Evolutionary conservation across 768 basidiomycete species (phyloP).

Genomic region (Amanita thiersii): DNA sequence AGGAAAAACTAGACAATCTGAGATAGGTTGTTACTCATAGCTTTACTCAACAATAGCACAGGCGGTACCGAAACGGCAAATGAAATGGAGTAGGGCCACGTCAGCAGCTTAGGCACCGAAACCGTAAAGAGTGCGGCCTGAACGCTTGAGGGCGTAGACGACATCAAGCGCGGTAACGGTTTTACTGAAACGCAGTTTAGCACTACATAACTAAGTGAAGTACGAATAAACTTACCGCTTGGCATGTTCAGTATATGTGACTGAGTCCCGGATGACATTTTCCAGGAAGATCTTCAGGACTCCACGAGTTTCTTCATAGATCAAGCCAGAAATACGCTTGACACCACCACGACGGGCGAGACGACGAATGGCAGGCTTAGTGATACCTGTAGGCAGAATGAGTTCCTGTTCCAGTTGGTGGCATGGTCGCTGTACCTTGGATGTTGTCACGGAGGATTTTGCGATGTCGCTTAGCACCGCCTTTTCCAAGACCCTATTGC

Average conservation of each 20-base stretch:
- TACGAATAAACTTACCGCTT: slow-evolving; percentile 44
- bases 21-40: background rate
- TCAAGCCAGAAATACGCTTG: slow-evolving; percentile 68
- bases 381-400: slow-evolving; percentile 20
- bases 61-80: background rate
- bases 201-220: background rate
- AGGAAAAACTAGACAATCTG: slow-evolving; percentile 1
- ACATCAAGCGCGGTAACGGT: slow-evolving; percentile 86
- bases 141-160: slow-evolving; percentile 67
- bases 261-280: slow-evolving; percentile 83
- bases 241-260: slow-evolving; percentile 91
- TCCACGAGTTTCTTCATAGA: slow-evolving; percentile 80
- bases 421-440: slow-evolving; percentile 43
- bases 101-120: slow-evolving; percentile 53
- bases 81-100: background rate
- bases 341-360: slow-evolving; percentile 81
- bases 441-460: slow-evolving; percentile 80
- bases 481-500: slow-evolving; percentile 64
- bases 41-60: background rate
- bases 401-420: background rate
- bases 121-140: slow-evolving; percentile 74
- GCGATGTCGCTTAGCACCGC: slow-evolving; percentile 73
- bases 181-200: slow-evolving; percentile 34
- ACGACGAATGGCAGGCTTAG: slow-evolving; percentile 69
- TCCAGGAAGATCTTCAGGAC: slow-evolving; percentile 68